A percentile compares a stretch with the other conserved stretches of the same genome.
phyloP scores from a whole-genome alignment of 441 rosid genomes.

The Brassica hybrid region DNA sequence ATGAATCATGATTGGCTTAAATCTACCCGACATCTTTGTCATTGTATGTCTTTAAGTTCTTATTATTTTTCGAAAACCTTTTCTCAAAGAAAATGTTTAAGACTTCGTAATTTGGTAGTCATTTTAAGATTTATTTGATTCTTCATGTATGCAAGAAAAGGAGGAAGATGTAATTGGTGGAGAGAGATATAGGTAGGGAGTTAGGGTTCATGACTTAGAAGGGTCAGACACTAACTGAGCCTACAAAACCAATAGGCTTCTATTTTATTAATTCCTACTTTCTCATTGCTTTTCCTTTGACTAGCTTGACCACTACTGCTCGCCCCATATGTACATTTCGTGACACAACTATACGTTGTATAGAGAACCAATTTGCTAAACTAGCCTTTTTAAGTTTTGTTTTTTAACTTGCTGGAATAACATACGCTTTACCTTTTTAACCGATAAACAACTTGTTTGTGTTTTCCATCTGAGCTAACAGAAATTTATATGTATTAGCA shows the following conservation, averaged over 20 bases:
- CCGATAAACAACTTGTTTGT: not conserved
- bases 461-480: not conserved
- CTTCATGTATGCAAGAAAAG: conserved; percentile 32
- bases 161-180: conserved; percentile 21
- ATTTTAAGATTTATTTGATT: conserved; percentile 4
- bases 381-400: not conserved
- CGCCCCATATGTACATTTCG: conserved; percentile 12
- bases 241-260: conserved; percentile 32
- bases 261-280: conserved; percentile 30
- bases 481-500: conserved; percentile 1
- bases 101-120: not conserved
- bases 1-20: conserved; percentile 13
- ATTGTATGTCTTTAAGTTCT: not conserved
- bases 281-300: conserved; percentile 37
- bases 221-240: conserved; percentile 41
- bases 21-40: not conserved
- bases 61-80: not conserved
- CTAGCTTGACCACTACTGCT: conserved; percentile 31
- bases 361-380: not conserved
- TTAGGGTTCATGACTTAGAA: conserved; percentile 34
- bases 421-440: not conserved
- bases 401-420: not conserved
- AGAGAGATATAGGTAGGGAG: conserved; percentile 27
- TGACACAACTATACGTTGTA: conserved; percentile 1
- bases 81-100: not conserved